These are phyloP conservation scores for Stenocarpella maydis DNA, from an alignment of 2,329 filamentous ascomycete genomes.

Conservation along the genomic window DNA sequence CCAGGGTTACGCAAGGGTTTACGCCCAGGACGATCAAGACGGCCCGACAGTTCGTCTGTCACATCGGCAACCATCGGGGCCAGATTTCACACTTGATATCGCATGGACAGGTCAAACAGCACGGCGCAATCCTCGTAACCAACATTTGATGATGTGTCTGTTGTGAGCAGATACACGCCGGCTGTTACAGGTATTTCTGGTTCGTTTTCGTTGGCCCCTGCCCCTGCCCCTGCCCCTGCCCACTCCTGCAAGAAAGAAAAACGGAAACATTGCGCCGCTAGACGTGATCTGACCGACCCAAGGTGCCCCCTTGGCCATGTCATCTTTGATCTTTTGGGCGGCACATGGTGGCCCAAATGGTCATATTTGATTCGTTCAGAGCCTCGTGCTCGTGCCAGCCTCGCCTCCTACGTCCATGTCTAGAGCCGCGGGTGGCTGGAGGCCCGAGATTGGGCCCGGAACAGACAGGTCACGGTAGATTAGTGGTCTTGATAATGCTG, in stretches of 20 bases:
- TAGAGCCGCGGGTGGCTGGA: background rate
- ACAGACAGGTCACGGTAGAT: background rate
- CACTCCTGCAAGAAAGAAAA: background rate
- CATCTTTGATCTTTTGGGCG: too few relatives aligned
- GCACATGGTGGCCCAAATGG: background rate
- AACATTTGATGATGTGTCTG: background rate
- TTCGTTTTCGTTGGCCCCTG: too few relatives aligned
- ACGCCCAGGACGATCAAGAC: background rate
- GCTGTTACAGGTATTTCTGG: background rate
- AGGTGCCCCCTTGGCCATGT: background rate
- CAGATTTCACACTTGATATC: slow-evolving; percentile 1
- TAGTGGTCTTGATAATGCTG: background rate
- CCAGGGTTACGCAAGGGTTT: background rate
- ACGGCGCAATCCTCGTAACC: background rate
- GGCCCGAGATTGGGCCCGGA: background rate
- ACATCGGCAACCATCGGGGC: background rate
- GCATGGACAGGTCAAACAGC: background rate
- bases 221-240: background rate
- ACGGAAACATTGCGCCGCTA: background rate
- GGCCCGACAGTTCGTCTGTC: background rate
- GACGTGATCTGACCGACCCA: background rate
- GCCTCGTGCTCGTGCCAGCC: background rate
- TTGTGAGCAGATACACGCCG: background rate
- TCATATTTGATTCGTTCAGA: background rate
- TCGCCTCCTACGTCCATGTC: background rate